Evolutionary conservation across 179 eudicot genomes (phyloP), one percentile per base, ranked within the genome.

Genomic region (Silene vulgaris): DNA sequence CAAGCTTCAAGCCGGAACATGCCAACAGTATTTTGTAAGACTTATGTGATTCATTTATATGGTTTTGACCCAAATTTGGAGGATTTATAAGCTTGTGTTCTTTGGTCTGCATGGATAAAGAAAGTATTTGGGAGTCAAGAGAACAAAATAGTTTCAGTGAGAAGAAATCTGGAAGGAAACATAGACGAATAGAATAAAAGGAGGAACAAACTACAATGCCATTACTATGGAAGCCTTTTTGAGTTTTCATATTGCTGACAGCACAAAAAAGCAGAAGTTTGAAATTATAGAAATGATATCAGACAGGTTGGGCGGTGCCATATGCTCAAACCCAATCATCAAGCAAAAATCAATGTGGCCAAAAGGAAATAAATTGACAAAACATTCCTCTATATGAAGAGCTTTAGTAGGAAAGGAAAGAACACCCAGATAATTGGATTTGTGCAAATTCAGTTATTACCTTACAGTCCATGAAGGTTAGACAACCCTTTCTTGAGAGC

Each of bases 391-490:
- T 5, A 23, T n/a, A 56, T 57, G 56, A 23, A 20, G 40, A 16
- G 68, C 66, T 45, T 21, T n/a, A 14, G 30, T 50, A 50, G 23
- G 23, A 30, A 72, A 28, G 37, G 48, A 29, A 54, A 32, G 37
- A 65, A 35, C 59, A 23, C 14, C 19, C 21, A 19, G 23, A 71
- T 26, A 37, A 67, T 61, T 21, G 20, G 14, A 32, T n/a, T 30
- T 21, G n/a, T 23, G 32, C 20, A 26, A 72, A 9, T 35, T 77
- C 23, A 40, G 69, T 62, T 23, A 23, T 73, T 89, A 95, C 99
- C 99, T 91, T 96, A 86, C 99, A 96, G 78, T 96, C 86, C 98
- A 96, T 96, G 81, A 82, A 89, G 65, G 97, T 95, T 67, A 95
- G 88, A 83, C 96, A 93, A 61, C 98, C 98, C 74, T 83, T 82